These are phyloP conservation scores for Rhypophila decipiens DNA, from an alignment of 495 filamentous ascomycete species.

Conservation along the genomic window DNA sequence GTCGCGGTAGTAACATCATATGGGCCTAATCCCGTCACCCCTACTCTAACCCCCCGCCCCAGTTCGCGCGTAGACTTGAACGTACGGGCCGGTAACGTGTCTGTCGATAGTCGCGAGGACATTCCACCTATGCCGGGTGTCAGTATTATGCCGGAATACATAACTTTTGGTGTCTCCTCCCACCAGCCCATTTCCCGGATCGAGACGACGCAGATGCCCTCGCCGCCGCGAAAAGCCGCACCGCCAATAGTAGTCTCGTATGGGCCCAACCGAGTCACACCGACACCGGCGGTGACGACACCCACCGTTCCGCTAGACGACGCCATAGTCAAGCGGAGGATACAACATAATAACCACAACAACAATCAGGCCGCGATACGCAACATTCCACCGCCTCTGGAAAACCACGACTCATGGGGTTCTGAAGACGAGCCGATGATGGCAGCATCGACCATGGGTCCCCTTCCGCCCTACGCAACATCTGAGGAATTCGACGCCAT, in stretches of 20 bases:
- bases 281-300: constrained; percentile 19
- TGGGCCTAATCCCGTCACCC: constrained; percentile 29
- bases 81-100: constrained; percentile 9
- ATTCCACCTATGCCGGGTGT: constrained; percentile 14
- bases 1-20: constrained; percentile 20
- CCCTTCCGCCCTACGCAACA: constrained; percentile 26
- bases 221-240: constrained; percentile 13
- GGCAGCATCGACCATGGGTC: constrained; percentile 13
- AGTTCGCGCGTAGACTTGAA: constrained; percentile 13
- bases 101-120: constrained; percentile 14
- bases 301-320: constrained; percentile 26
- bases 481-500: constrained; percentile 22
- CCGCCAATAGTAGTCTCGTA: constrained; percentile 22
- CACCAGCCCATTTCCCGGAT: background rate
- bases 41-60: constrained; percentile 20
- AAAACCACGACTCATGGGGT: constrained; percentile 16
- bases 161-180: constrained; percentile 12
- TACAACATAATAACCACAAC: background rate
- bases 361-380: background rate
- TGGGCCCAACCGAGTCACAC: constrained; percentile 27
- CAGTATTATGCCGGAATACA: constrained; percentile 19
- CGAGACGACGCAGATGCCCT: constrained; percentile 6
- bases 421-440: constrained; percentile 12
- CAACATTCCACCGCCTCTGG: background rate
- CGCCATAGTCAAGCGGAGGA: constrained; percentile 13